Evolutionary conservation across 2,329 filamentous ascomycete genomes (phyloP), one percentile per base, ranked within the genome.

Genomic region (Cercospora zeae-maydis): DNA sequence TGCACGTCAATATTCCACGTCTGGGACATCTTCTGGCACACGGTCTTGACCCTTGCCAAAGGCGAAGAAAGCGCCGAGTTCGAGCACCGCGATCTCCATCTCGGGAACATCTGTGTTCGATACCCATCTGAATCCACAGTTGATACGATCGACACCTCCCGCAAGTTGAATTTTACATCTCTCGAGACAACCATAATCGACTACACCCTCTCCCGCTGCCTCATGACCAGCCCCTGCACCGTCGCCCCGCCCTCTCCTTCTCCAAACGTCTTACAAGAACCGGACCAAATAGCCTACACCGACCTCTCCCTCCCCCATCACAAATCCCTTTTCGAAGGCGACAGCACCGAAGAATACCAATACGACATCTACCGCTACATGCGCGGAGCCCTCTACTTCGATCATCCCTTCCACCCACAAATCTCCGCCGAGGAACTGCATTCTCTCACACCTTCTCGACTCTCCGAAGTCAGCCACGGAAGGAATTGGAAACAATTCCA

Each of bases 21-120:
- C 1, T 88, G 85, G 77, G 86, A 88, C 70, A 81, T 88, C 1
- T 89, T 89, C 74, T 89, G 86, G 86, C 83, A 84, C 14, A 84
- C 87, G n/a, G 82, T 83, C 7, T 78, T 87, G 68, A 82, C 84
- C 1, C 75, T 88, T 9, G 85, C 83, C 14, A 83, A 85, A 63
- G 86, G 84, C 9, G 86, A 89, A 72, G 80, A 83, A 69, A 81
- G 80, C 59, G 81, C 83, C 5, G 75, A 80, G 57, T 89, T 88
- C 69, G 86, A 89, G 78, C 86, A 89, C 72, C 82, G 86, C 19
- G 86, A 89, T 74, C 75, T 89, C 3, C 86, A 89, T 73, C 77
- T 86, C 36, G 86, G 86, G n/a, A 89, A 89, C 68, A 82, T 89
- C 16, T 88, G 86, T 70, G 82, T 88, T 58, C 69, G 70, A 21